A percentile compares a stretch with the other conserved stretches of the same genome.
Evolutionary conservation across 352 stramenopile genomes (phyloP).

Genomic region (Globisporangium okanoganense): DNA sequence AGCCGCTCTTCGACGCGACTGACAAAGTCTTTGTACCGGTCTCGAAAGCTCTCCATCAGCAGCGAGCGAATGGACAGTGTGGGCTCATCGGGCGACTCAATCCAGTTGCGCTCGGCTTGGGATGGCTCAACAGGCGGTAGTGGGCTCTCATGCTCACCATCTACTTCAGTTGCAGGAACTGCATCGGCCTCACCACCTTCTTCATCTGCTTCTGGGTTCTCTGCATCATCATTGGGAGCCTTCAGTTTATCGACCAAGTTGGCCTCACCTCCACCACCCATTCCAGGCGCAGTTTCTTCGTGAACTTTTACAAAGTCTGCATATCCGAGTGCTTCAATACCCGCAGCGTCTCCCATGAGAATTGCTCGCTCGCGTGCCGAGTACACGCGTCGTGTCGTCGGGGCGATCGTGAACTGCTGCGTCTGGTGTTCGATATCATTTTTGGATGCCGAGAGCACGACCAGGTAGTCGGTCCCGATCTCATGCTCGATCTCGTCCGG

Average conservation of each 20-base stretch:
- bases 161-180: conserved; percentile 1
- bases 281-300: not conserved
- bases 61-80: conserved; percentile 30
- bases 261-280: not conserved
- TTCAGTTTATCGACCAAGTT: not conserved
- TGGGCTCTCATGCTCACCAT: not conserved
- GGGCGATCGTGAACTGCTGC: conserved; percentile 30
- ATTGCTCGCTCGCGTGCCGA: conserved; percentile 49
- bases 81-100: conserved; percentile 29
- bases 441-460: conserved; percentile 40
- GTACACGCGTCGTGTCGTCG: conserved; percentile 39
- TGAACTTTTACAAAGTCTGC: conserved; percentile 17
- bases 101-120: conserved; percentile 31
- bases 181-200: conserved; percentile 3
- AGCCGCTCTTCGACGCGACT: conserved; percentile 17
- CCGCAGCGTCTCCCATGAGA: conserved; percentile 17
- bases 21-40: conserved; percentile 33
- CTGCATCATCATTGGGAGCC: conserved; percentile 3
- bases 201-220: conserved; percentile 1
- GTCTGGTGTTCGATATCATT: conserved; percentile 34
- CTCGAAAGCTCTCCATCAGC: conserved; percentile 21
- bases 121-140: conserved; percentile 18
- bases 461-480: conserved; percentile 46
- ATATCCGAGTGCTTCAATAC: conserved; percentile 25
- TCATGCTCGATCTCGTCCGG: conserved; percentile 31